phyloP scores from a whole-genome alignment of 768 basidiomycete genomes.

The Termitomyces sp. region DNA sequence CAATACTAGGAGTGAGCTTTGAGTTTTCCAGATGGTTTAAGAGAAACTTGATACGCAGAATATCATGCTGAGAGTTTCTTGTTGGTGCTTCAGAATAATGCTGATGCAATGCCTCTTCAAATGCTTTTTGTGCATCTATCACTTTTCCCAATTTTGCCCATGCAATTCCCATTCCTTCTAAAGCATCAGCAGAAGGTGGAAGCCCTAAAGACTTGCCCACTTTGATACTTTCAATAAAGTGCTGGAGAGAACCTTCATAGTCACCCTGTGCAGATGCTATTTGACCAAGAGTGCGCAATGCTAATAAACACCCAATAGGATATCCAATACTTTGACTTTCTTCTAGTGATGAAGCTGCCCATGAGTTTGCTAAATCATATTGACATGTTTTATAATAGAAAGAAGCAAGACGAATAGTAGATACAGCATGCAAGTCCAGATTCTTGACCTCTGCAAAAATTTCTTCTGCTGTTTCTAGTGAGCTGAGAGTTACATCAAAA shows the following conservation, averaged over 20 bases:
- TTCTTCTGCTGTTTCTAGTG: not conserved
- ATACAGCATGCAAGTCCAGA: not conserved
- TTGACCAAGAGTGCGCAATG: not conserved
- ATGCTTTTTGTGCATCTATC: not conserved
- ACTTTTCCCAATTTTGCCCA: slow-evolving; percentile 2
- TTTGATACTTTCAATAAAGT: not conserved
- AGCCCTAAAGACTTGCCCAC: not conserved
- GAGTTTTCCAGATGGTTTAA: not conserved
- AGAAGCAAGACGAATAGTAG: not conserved
- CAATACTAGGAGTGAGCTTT: not conserved
- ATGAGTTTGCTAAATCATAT: not conserved
- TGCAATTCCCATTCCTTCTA: slow-evolving; percentile 2
- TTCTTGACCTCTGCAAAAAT: not conserved
- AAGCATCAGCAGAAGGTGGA: not conserved
- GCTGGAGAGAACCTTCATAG: not conserved
- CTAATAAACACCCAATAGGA: not conserved
- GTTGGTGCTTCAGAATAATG: not conserved
- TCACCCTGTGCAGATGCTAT: not conserved
- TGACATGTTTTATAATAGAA: not conserved
- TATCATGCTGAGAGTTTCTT: not conserved
- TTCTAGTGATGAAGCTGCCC: not conserved
- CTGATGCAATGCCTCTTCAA: not conserved
- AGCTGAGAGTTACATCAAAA: not conserved
- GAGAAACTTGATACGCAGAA: not conserved
- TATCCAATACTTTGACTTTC: not conserved